These are phyloP conservation scores for Chlamydomonas urium DNA, from an alignment of 139 green algal species.

Conservation along the genomic window DNA sequence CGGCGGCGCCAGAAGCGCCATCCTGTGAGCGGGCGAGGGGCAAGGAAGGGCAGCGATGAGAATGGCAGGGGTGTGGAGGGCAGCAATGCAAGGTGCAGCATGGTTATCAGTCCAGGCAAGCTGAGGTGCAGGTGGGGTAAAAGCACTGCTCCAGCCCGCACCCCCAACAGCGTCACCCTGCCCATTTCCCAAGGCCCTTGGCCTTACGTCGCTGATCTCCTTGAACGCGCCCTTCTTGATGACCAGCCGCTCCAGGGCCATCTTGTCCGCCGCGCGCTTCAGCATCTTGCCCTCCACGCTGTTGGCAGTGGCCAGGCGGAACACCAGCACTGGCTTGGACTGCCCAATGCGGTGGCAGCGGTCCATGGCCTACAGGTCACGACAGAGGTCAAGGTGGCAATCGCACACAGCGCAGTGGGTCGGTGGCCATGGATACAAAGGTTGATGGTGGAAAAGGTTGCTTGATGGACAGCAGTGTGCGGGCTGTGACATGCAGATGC, in stretches of 20 bases:
- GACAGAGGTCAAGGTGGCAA: background rate
- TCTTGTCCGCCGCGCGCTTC: constrained; percentile 77
- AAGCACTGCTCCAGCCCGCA: background rate
- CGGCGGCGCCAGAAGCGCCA: background rate
- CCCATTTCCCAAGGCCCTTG: constrained; percentile 2
- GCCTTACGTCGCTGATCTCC: constrained; percentile 26
- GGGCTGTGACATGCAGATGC: too few relatives aligned
- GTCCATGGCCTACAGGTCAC: constrained; percentile 96
- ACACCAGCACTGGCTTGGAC: constrained; percentile 90
- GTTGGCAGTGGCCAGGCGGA: constrained; percentile 85
- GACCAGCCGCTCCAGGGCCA: constrained; percentile 87
- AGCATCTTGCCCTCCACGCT: constrained; percentile 96
- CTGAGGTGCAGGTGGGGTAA: too few relatives aligned
- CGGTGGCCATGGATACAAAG: too few relatives aligned
- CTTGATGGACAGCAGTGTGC: too few relatives aligned
- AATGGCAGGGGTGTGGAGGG: background rate
- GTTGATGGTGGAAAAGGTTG: too few relatives aligned
- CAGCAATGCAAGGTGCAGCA: background rate
- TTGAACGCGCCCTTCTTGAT: constrained; percentile 96
- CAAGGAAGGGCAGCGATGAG: too few relatives aligned
- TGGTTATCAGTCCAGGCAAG: background rate
- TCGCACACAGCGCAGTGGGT: too few relatives aligned
- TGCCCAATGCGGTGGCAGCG: constrained; percentile 97
- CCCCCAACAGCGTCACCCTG: background rate
- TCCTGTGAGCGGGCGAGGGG: background rate